A percentile compares a stretch with the other conserved stretches of the same genome.
These are phyloP conservation scores for Ogataea populi-albae DNA, from an alignment of 805 yeast genomes.

Conservation along the genomic window DNA sequence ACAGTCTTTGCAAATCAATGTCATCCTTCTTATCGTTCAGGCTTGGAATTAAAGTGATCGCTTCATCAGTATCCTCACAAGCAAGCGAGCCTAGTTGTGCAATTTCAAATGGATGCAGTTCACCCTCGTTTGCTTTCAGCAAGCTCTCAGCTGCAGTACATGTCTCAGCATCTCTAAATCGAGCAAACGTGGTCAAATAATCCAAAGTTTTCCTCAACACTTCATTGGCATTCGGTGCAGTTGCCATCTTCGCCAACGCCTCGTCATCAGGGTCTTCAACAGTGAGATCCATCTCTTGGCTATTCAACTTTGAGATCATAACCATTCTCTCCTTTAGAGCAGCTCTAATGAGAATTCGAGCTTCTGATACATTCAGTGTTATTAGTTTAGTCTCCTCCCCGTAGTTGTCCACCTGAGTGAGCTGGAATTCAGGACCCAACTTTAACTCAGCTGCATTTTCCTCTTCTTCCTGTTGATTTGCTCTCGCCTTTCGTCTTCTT, in stretches of 20 bases:
- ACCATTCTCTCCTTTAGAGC: slow-evolving; percentile 75
- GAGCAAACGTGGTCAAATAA: slow-evolving; percentile 77
- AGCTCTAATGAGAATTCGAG: slow-evolving; percentile 84
- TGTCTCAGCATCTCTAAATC: slow-evolving; percentile 90
- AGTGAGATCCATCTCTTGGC: slow-evolving; percentile 27
- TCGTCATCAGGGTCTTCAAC: slow-evolving; percentile 43
- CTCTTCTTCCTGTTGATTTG: slow-evolving; percentile 71
- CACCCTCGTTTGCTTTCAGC: slow-evolving; percentile 68
- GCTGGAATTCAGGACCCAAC: slow-evolving; percentile 90
- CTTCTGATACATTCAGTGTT: slow-evolving; percentile 85
- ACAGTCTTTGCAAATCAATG: slow-evolving; percentile 78
- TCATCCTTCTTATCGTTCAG: slow-evolving; percentile 77
- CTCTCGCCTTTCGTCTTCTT: slow-evolving; percentile 66
- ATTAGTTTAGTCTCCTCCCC: slow-evolving; percentile 76
- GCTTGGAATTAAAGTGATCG: slow-evolving; percentile 90
- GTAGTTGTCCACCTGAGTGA: slow-evolving; percentile 74
- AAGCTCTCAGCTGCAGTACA: slow-evolving; percentile 91
- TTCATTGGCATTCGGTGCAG: slow-evolving; percentile 77
- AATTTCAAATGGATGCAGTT: slow-evolving; percentile 90
- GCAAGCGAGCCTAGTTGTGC: slow-evolving; percentile 85
- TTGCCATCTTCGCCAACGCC: slow-evolving; percentile 46
- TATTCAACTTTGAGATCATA: slow-evolving; percentile 41
- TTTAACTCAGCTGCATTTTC: slow-evolving; percentile 87
- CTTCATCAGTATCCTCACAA: slow-evolving; percentile 96
- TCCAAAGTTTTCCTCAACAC: slow-evolving; percentile 90